Base-by-base conservation (phyloP, 2,329 filamentous ascomycete genomes). In the Akanthomyces lecanii region DNA sequence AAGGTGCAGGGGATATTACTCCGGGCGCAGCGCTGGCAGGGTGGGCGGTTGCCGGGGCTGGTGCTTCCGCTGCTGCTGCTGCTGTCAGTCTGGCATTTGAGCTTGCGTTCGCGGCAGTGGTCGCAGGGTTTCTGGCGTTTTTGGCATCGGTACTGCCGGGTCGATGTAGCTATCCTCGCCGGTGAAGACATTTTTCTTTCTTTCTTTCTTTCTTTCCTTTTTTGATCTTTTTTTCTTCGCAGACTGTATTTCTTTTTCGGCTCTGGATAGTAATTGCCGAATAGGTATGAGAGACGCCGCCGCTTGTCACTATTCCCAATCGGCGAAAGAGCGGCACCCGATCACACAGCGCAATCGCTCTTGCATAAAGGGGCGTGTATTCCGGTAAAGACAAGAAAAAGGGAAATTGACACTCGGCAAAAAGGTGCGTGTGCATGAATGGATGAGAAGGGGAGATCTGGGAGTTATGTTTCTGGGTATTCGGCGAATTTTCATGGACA, bases 101-200 rank as follows among this genome's bases (percentile, higher is more conserved):
- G 63, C 50, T 66, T 67, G 47, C 61, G 61, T 54, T 63, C 54
- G 23, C 61, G 61, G 8, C 61, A 63, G 23, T 63, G 61, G 21
- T 63, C 61, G 25, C 61, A 63, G 7, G 61, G 61, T 11, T 63
- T 63, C 40, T 63, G 61, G 25, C 66, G 60, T 42, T 65, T 65
- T 42, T 63, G 64, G 28, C 64, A 65, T 36, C 65, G 61, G 44
- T 66, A 65, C 7, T 52, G 58, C 18, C 65, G 61, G 16, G 64
- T 65, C 5, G 52, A 14, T 4, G 33, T 21, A 18, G 11, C 38
- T 28, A 47, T 42, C 18, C 18, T 21, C 7, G 28, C 36, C 18
- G 53, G 38, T 21, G 47, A 45, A 1, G 61, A 55, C 59, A 61
- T 61, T 38, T 38, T 12, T n/a, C 12, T 28, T 28, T 47, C 16